A percentile compares a stretch with the other conserved stretches of the same genome.
phyloP scores from a whole-genome alignment of 768 basidiomycete species.

The Tylopilus rubrobrunneus region DNA sequence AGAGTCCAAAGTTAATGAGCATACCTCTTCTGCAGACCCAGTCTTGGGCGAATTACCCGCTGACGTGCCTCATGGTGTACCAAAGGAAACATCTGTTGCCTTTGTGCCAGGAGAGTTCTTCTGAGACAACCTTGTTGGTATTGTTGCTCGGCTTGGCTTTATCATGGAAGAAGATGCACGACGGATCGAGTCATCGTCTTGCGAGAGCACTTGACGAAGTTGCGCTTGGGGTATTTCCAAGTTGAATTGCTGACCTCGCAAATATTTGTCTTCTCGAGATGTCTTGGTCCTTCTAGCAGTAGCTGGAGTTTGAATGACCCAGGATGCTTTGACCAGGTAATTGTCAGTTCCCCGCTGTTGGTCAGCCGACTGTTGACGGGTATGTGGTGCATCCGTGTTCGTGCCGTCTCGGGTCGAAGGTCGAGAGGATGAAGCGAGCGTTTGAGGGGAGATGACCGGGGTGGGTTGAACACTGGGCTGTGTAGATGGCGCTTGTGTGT shows the following conservation, averaged over 20 bases:
- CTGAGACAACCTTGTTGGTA: slow-evolving; percentile 21
- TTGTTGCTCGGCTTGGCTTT: slow-evolving; percentile 23
- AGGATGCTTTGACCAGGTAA: slow-evolving; percentile 25
- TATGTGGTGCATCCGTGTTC: slow-evolving; percentile 2
- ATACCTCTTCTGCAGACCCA: slow-evolving; percentile 25
- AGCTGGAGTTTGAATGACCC: slow-evolving; percentile 31
- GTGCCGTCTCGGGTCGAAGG: slow-evolving; percentile 24
- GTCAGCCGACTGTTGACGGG: slow-evolving; percentile 12
- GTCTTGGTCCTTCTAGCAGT: slow-evolving; percentile 16
- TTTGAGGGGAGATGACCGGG: slow-evolving; percentile 20
- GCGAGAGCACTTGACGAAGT: slow-evolving; percentile 32
- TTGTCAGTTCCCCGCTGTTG: slow-evolving; percentile 8
- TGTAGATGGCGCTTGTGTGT: slow-evolving; percentile 14
- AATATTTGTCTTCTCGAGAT: slow-evolving; percentile 30
- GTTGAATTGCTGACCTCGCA: slow-evolving; percentile 14
- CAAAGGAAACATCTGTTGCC: slow-evolving; percentile 14
- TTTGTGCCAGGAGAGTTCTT: slow-evolving; percentile 22
- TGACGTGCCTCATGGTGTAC: slow-evolving; percentile 22
- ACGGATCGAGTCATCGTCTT: slow-evolving; percentile 24
- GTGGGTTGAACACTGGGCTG: slow-evolving; percentile 19
- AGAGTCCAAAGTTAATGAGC: background rate
- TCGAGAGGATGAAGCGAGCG: slow-evolving; percentile 22
- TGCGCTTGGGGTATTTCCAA: slow-evolving; percentile 25
- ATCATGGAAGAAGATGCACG: slow-evolving; percentile 26
- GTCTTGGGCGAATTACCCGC: slow-evolving; percentile 22